Percentiles rank a stretch among this genome's conserved stretches.
These are phyloP conservation scores for Vanrija sp. DNA, from an alignment of 1,284 basidiomycete genomes.

Conservation along the genomic window DNA sequence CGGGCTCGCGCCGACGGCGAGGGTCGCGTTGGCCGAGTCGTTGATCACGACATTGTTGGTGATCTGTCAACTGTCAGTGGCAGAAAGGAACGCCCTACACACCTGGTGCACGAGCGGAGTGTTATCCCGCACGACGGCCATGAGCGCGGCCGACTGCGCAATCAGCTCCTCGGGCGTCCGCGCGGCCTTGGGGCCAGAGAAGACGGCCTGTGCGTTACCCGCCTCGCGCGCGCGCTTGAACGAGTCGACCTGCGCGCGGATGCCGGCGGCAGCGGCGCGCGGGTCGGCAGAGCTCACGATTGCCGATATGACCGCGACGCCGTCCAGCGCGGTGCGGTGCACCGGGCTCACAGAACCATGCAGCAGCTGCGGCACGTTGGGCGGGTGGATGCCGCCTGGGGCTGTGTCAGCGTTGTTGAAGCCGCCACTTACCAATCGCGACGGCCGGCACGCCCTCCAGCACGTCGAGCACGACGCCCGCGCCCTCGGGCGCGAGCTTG, in stretches of 20 bases:
- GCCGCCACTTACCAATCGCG: slow-evolving; percentile 65
- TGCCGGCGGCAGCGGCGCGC: slow-evolving; percentile 53
- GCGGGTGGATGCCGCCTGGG: slow-evolving; percentile 74
- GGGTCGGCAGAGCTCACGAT: slow-evolving; percentile 72
- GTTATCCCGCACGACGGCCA: slow-evolving; percentile 55
- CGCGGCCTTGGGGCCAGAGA: slow-evolving; percentile 1
- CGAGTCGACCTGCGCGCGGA: slow-evolving; percentile 40
- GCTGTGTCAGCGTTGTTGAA: neutral
- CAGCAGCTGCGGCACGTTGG: slow-evolving; percentile 66
- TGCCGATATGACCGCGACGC: slow-evolving; percentile 87
- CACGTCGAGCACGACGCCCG: slow-evolving; percentile 62
- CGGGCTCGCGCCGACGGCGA: slow-evolving; percentile 83
- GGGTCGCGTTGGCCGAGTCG: slow-evolving; percentile 85
- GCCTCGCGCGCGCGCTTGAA: slow-evolving; percentile 35
- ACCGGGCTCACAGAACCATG: slow-evolving; percentile 64
- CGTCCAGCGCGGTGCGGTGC: slow-evolving; percentile 60
- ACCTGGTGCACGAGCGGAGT: slow-evolving; percentile 80
- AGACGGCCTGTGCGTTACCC: slow-evolving; percentile 6
- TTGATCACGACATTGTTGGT: slow-evolving; percentile 87
- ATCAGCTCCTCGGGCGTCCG: slow-evolving; percentile 40
- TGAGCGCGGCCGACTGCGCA: slow-evolving; percentile 50
- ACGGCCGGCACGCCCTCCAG: slow-evolving; percentile 65
- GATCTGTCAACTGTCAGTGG: slow-evolving; percentile 58
- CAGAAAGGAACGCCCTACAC: slow-evolving; percentile 14
- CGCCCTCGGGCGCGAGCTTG: slow-evolving; percentile 61